phyloP scores from a whole-genome alignment of 2,329 filamentous ascomycete genomes.

The Juglanconis sp. region DNA sequence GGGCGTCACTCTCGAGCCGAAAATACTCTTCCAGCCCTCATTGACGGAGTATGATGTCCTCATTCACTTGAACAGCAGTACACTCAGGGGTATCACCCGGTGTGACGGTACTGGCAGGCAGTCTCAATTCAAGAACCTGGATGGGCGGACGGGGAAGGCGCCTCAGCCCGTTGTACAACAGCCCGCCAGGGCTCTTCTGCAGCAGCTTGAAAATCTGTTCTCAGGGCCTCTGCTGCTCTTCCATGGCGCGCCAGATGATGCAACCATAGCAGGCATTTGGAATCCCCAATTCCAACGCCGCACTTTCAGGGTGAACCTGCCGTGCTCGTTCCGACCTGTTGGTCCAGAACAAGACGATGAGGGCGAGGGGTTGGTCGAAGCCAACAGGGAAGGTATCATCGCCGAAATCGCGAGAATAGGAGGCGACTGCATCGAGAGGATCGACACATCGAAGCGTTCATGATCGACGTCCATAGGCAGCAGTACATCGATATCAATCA shows the following conservation, averaged over 20 bases:
- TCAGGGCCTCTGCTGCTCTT: constrained; percentile 75
- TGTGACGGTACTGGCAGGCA: constrained; percentile 31
- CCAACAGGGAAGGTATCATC: constrained; percentile 67
- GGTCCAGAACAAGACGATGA: constrained; percentile 26
- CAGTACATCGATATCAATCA: no score
- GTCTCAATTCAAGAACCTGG: constrained; percentile 76
- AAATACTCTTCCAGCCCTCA: constrained; percentile 68
- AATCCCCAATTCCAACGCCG: constrained; percentile 53
- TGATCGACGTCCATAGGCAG: not conserved
- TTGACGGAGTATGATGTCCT: constrained; percentile 81
- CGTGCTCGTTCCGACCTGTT: constrained; percentile 62
- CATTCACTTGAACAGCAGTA: constrained; percentile 64
- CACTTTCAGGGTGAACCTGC: constrained; percentile 67
- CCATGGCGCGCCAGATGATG: constrained; percentile 58
- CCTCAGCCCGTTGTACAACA: constrained; percentile 52
- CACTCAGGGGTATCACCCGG: constrained; percentile 40
- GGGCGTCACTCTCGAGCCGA: constrained; percentile 50
- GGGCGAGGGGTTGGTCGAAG: constrained; percentile 47
- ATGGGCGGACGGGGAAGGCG: constrained; percentile 48
- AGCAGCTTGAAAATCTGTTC: constrained; percentile 66
- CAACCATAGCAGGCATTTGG: constrained; percentile 57
- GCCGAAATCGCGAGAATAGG: constrained; percentile 70
- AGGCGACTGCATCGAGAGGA: constrained; percentile 63
- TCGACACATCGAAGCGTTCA: constrained; percentile 45
- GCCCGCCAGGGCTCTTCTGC: constrained; percentile 61